phyloP scores from a whole-genome alignment of 78 protist species.

The Neovahlkampfia damariscottae region DNA sequence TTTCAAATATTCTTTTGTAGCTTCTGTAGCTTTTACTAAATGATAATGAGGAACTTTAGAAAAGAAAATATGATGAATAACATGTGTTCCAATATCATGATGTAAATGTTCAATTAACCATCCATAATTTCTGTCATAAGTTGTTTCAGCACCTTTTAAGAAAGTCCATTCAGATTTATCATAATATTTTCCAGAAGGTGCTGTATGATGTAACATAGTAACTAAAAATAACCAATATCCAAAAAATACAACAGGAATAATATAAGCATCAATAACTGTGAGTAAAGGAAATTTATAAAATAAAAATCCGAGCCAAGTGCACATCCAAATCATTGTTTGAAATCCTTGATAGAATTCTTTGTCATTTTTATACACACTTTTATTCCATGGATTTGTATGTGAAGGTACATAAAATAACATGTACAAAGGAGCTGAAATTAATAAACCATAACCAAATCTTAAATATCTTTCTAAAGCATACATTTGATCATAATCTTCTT shows the following conservation, averaged over 20 bases:
- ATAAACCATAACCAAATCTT: background rate
- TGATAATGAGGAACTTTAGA: constrained; percentile 59
- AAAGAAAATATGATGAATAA: constrained; percentile 69
- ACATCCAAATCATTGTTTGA: no score
- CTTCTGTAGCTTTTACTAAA: constrained; percentile 64
- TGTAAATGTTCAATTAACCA: constrained; percentile 24
- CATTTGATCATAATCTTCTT: background rate
- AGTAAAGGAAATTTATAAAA: no score
- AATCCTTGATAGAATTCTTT: no score
- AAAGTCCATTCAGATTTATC: constrained; percentile 47
- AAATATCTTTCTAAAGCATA: background rate
- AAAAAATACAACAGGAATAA: constrained; percentile 9
- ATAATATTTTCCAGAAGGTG: constrained; percentile 55
- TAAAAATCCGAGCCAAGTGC: no score
- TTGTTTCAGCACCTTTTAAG: constrained; percentile 50
- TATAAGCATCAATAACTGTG: constrained; percentile 12
- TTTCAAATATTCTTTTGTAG: no score
- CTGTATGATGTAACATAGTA: constrained; percentile 82
- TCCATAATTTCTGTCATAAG: constrained; percentile 53
- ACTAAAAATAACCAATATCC: constrained; percentile 62
- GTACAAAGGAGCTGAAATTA: no score
- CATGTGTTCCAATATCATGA: constrained; percentile 84
- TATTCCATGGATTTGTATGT: background rate
- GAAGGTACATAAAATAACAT: background rate
- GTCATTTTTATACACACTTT: background rate